Percentiles rank a stretch among this genome's conserved stretches.
phyloP scores from a whole-genome alignment of 2,329 filamentous ascomycete species.

The Hymenoscyphus fructigenus region DNA sequence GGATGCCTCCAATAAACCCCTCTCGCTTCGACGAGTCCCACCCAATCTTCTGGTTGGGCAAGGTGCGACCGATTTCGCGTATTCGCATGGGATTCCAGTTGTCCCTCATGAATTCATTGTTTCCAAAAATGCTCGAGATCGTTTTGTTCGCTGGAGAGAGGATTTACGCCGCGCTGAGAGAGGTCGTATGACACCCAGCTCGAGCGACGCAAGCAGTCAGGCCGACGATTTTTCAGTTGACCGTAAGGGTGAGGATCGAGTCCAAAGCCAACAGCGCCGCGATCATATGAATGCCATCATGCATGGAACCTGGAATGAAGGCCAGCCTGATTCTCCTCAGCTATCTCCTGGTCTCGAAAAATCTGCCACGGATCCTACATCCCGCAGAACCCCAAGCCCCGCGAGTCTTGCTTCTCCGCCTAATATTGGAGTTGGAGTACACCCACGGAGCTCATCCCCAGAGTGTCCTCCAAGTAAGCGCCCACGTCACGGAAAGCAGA shows the following conservation, averaged over 20 bases:
- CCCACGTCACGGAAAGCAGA: conserved; percentile 26
- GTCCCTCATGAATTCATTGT: conserved; percentile 75
- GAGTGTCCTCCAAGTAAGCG: conserved; percentile 31
- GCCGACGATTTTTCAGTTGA: conserved; percentile 26
- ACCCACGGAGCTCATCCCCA: conserved; percentile 21
- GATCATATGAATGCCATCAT: conserved; percentile 57
- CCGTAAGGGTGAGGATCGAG: conserved; percentile 32
- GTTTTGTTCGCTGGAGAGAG: conserved; percentile 75
- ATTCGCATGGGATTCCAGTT: conserved; percentile 70
- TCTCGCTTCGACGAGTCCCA: conserved; percentile 86
- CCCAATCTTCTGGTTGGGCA: conserved; percentile 87
- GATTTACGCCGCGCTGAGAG: conserved; percentile 65
- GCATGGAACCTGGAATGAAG: conserved; percentile 61
- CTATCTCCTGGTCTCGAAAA: conserved; percentile 27
- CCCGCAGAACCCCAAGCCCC: conserved; percentile 16
- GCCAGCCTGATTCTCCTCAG: conserved; percentile 57
- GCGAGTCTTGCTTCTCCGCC: conserved; percentile 11
- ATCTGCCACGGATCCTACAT: conserved; percentile 16
- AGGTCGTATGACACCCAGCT: conserved; percentile 34
- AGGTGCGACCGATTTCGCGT: conserved; percentile 84
- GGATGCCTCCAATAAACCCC: conserved; percentile 69
- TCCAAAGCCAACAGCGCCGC: conserved; percentile 34
- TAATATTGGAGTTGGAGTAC: conserved; percentile 14
- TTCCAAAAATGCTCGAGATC: conserved; percentile 75
- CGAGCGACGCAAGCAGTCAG: conserved; percentile 26